Evolutionary conservation across 192 early-diverging fungal genomes (phyloP), one percentile per base, ranked within the genome.

Genomic region (Helicostylum pulchrum): DNA sequence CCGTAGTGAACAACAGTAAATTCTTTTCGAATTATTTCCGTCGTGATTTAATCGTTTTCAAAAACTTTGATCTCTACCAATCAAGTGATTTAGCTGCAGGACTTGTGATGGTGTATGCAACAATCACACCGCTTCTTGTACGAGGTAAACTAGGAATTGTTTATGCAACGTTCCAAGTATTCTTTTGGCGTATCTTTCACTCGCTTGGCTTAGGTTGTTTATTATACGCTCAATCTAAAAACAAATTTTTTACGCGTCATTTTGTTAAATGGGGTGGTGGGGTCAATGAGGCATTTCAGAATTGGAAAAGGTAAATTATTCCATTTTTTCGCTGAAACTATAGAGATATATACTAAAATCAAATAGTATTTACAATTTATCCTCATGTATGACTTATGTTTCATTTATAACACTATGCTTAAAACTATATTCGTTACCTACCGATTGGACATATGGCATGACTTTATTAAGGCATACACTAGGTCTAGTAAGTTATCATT

Each of bases 261-360:
- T 97, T 91, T 62, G 89, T 99, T 74, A 94, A 92, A 74, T 88
- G 83, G 69, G 96, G 96, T 12, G 90, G 92, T 17, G 88, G 83
- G 45, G 75, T 83, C 30, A 71, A 83, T 49, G 95, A 96, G 52
- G 94, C 93, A 0, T 99, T 96, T 76, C 74, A 86, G 46, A 89
- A 92, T 77, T 99, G 96, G 96, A 96, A 95, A 72, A 88, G 78
- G 85, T 88, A 70, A 59, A 73, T 20, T 46, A n/a, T 15, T 52
- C 11, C 7, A 26, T 52, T 17, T 45, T 45, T 9, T 45, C 10
- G 8, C 8, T 45, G 14, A 12, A 45, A 12, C 8, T 54, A 17
- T 14, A 3, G 30, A 36, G n/a, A n/a, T n/a, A n/a, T n/a, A n/a
- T 48, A 4, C 32, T 53, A 9, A n/a, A n/a, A 36, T 26, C 50